Evolutionary conservation across 2,329 filamentous ascomycete genomes (phyloP).

Genomic region (Penicillium sp.): DNA sequence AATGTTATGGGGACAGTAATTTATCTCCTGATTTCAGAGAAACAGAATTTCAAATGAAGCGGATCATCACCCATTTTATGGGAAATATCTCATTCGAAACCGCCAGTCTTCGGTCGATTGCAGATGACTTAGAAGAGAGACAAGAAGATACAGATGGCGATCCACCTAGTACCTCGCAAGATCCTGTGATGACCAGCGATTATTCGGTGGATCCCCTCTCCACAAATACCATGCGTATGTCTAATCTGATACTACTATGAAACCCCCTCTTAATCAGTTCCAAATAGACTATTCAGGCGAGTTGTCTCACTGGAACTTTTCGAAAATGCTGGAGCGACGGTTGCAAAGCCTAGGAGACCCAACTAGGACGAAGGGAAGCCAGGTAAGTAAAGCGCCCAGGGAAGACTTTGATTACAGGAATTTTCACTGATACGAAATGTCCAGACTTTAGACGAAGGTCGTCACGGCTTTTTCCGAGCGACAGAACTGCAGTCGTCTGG

Average conservation of each 20-base stretch:
- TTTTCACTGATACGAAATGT: too few species aligned
- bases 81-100: slow-evolving; percentile 41
- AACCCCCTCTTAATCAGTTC: background rate
- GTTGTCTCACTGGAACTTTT: slow-evolving; percentile 44
- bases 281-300: slow-evolving; percentile 41
- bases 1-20: background rate
- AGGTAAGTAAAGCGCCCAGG: background rate
- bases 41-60: slow-evolving; percentile 40
- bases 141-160: background rate
- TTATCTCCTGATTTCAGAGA: slow-evolving; percentile 6
- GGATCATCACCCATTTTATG: slow-evolving; percentile 46
- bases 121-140: background rate
- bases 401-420: background rate
- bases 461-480: slow-evolving; percentile 36
- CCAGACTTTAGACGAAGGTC: background rate
- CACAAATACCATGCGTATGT: slow-evolving; percentile 27
- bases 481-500: slow-evolving; percentile 35
- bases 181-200: slow-evolving; percentile 6
- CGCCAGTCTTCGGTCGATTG: slow-evolving; percentile 36
- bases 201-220: slow-evolving; percentile 17
- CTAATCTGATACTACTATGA: background rate
- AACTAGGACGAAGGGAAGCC: background rate
- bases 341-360: slow-evolving; percentile 26
- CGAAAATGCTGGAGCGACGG: slow-evolving; percentile 35
- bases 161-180: slow-evolving; percentile 14